Evolutionary conservation across 305 asterid genomes (phyloP), one percentile per base, ranked within the genome.

Genomic region (Ilex paraguariensis): DNA sequence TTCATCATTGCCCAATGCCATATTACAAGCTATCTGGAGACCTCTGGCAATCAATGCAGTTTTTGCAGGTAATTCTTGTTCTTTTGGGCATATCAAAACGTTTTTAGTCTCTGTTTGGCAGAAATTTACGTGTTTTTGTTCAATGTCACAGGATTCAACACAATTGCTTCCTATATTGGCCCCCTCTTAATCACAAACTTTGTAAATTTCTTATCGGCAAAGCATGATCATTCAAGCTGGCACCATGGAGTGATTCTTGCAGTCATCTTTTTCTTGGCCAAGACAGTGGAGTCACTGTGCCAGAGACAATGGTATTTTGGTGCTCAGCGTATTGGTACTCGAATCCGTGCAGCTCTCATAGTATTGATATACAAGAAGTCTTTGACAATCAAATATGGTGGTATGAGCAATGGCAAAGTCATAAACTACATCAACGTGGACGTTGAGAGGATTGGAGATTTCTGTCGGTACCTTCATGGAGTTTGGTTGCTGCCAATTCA

Each of bases 271-370:
- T 82, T 90, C 67, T 15, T 75, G 16, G 92, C 96, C 10, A 87
- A 90, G 81, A 81, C 79, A 28, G 73, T 81, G 17, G 97, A 90
- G 67, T 90, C 96, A 13, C 69, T 90, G 16, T 82, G 85, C 55
- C 97, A 87, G 72, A 82, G 97, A 63, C 91, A 80, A 64, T 90
- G 96, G 96, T 87, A 87, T 60, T 87, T 90, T 54, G 95, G 96
- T 21, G 85, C 95, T 46, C 86, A 67, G 21, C 82, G 87, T 1
- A 84, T 87, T 31, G 96, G 95, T 13, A 76, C 85, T 59, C 69
- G 87, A 56, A 75, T 87, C 39, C 72, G 84, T 70, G 93, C 93
- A 0, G 84, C 91, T 60, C 65, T 90, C 11, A 82, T 79, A 86
- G 87, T 85, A n/a, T 63, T 87, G 70, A 75, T 84, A 73, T 85